These are phyloP conservation scores for Naganishia sp. DNA, from an alignment of 1,284 basidiomycete species.

Conservation along the genomic window DNA sequence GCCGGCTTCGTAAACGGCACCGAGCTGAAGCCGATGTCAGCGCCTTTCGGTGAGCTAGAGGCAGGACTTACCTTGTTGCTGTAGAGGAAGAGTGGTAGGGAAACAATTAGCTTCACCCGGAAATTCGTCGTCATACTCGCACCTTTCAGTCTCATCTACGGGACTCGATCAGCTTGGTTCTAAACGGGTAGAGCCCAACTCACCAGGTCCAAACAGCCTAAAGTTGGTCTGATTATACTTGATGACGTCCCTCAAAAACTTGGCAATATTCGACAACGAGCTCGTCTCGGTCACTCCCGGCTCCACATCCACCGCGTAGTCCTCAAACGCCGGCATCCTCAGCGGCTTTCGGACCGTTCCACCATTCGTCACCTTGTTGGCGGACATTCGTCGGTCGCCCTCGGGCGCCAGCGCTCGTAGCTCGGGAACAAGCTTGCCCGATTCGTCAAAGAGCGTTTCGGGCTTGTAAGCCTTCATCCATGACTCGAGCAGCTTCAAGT, in stretches of 20 bases:
- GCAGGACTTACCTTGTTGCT: slow-evolving; percentile 13
- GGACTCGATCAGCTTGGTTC: background rate
- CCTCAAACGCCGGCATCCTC: slow-evolving; percentile 65
- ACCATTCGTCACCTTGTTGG: slow-evolving; percentile 56
- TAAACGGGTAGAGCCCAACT: slow-evolving; percentile 36
- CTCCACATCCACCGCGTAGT: slow-evolving; percentile 56
- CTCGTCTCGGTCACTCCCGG: slow-evolving; percentile 39
- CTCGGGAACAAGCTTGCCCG: slow-evolving; percentile 58
- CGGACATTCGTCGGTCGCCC: slow-evolving; percentile 40
- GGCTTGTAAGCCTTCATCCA: slow-evolving; percentile 43
- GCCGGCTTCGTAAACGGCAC: slow-evolving; percentile 43
- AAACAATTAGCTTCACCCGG: background rate
- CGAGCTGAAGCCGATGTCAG: slow-evolving; percentile 47
- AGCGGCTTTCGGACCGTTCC: slow-evolving; percentile 63
- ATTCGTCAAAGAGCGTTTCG: slow-evolving; percentile 41
- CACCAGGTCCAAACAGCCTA: slow-evolving; percentile 78
- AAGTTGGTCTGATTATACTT: slow-evolving; percentile 67
- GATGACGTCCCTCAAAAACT: slow-evolving; percentile 41
- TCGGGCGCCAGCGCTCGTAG: slow-evolving; percentile 52
- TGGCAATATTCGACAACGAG: slow-evolving; percentile 41
- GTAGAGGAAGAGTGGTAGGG: background rate
- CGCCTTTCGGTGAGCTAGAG: background rate
- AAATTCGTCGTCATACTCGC: background rate
- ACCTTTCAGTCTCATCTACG: slow-evolving; percentile 26
- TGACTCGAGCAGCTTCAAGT: slow-evolving; percentile 34